Percentiles rank a stretch among this genome's conserved stretches.
Conservation (phyloP, 768 basidiomycete genomes). For the Trichaptum fuscoviolaceum region DNA sequence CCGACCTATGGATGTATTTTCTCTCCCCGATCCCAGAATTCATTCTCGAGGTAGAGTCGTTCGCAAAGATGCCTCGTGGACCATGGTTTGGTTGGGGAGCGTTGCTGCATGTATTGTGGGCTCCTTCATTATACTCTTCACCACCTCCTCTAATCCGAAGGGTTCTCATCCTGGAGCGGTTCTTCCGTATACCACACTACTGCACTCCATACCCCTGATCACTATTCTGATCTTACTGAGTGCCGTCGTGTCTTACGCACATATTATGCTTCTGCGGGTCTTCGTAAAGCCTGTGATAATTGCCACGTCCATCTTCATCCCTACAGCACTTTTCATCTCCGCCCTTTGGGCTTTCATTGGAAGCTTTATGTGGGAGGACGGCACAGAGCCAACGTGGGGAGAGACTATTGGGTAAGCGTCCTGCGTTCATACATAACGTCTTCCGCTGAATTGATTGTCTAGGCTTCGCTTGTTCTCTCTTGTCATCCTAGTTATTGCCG, state of each 20-base stretch:
- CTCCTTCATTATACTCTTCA: slow-evolving; percentile 60
- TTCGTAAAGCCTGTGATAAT: slow-evolving; percentile 85
- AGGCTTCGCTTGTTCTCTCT: slow-evolving; percentile 76
- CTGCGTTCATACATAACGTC: neutral
- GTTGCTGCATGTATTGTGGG: slow-evolving; percentile 57
- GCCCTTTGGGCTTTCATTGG: slow-evolving; percentile 79
- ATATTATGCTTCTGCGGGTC: slow-evolving; percentile 70
- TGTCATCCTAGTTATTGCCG: slow-evolving; percentile 62
- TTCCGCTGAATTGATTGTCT: slow-evolving; percentile 10
- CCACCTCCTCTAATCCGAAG: slow-evolving; percentile 38
- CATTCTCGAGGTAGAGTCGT: slow-evolving; percentile 59
- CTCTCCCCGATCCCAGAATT: slow-evolving; percentile 71
- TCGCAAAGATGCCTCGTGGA: slow-evolving; percentile 73
- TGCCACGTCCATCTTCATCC: slow-evolving; percentile 69
- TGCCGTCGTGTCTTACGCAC: slow-evolving; percentile 65
- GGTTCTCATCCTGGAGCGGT: slow-evolving; percentile 18
- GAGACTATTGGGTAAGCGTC: slow-evolving; percentile 68
- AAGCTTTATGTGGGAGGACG: slow-evolving; percentile 60
- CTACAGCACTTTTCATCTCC: slow-evolving; percentile 66
- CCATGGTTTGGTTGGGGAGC: slow-evolving; percentile 56
- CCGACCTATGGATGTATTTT: slow-evolving; percentile 65
- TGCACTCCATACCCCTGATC: slow-evolving; percentile 75
- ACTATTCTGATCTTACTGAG: slow-evolving; percentile 67
- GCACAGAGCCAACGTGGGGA: slow-evolving; percentile 67
- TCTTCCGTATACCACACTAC: slow-evolving; percentile 63